Evolutionary conservation across 371 early-diverging fungal species (phyloP).

Genomic region (Sporodiniella umbellata): DNA sequence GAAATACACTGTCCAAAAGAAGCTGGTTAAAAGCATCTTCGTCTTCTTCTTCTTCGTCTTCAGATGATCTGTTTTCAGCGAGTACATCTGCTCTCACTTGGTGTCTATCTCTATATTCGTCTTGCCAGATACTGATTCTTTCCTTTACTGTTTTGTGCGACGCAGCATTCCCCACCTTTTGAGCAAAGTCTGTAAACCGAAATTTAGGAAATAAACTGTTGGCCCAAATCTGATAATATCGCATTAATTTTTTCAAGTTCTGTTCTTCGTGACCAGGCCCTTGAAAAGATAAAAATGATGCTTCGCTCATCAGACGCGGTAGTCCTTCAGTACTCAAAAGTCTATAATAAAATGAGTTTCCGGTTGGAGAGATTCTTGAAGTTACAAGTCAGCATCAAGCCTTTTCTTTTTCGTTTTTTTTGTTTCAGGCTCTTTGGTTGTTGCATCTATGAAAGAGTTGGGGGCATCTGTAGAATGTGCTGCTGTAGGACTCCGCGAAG

Average conservation of each 20-base stretch:
- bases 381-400: slow-evolving; percentile 12
- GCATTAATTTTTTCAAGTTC: slow-evolving; percentile 46
- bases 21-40: background rate
- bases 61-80: background rate
- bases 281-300: slow-evolving; percentile 22
- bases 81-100: slow-evolving; percentile 1
- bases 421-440: background rate
- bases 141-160: slow-evolving; percentile 22
- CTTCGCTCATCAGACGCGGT: slow-evolving; percentile 21
- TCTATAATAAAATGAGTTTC: slow-evolving; percentile 6
- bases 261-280: slow-evolving; percentile 33
- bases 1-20: background rate
- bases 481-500: background rate
- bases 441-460: background rate
- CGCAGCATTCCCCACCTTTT: slow-evolving; percentile 37
- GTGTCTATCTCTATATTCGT: slow-evolving; percentile 22
- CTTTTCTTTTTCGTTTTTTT: slow-evolving; percentile 3
- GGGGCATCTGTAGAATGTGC: background rate
- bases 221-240: slow-evolving; percentile 57
- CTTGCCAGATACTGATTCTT: slow-evolving; percentile 20
- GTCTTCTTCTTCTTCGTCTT: background rate
- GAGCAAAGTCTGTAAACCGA: slow-evolving; percentile 38
- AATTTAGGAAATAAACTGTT: slow-evolving; percentile 50
- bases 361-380: background rate
- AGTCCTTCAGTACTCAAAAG: slow-evolving; percentile 26